Base-by-base conservation (phyloP, 768 basidiomycete genomes). In the Psilocybe tampanensis region DNA sequence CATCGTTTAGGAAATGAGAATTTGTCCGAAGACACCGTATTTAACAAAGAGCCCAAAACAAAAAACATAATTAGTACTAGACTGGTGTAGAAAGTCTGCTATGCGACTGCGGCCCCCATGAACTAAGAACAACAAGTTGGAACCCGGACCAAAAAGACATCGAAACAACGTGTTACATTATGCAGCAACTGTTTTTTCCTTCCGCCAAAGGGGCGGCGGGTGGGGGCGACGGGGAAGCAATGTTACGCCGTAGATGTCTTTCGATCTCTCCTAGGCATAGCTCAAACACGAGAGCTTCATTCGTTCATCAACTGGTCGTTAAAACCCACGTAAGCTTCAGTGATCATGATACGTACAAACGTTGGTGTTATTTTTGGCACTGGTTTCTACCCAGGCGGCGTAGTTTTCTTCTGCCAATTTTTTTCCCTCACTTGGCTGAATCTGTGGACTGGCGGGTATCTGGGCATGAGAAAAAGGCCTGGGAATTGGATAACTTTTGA, bases 311-410 rank as follows among this genome's bases (percentile, higher is more conserved):
- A 19, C 54, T 29, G 51, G 56, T 36, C 39, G 44, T 34, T 43
- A 47, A 34, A 9, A 36, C 17, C 24, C 13, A 32, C 24, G 19
- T 15, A 51, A 51, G 5, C 3, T 11, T 32, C 7, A 23, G 52
- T n/a, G n/a, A n/a, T n/a, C n/a, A n/a, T 41, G 39, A 11, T n/a
- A 85, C 92, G 73, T 59, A 93, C 92, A 82, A 66, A 95, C 86
- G 71, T 95, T 94, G 69, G 83, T 69, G 64, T 94, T 89, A 58
- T 80, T 80, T 77, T 90, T 89, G 39, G 94, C 90, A 63, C 89
- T 92, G 4, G 92, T 91, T 76, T 95, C 94, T 26, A 93, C 79
- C 83, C 88, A 95, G 7, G 87, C 88, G 3, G 90, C 86, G 43
- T 86, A 79, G 64, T 86, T 84, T 61, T 76, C 75, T 61, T 81